Evolutionary conservation across 225 moss, liverwort and hornwort genomes (phyloP), one percentile per base, ranked within the genome.

Genomic region (Climacium dendroides): DNA sequence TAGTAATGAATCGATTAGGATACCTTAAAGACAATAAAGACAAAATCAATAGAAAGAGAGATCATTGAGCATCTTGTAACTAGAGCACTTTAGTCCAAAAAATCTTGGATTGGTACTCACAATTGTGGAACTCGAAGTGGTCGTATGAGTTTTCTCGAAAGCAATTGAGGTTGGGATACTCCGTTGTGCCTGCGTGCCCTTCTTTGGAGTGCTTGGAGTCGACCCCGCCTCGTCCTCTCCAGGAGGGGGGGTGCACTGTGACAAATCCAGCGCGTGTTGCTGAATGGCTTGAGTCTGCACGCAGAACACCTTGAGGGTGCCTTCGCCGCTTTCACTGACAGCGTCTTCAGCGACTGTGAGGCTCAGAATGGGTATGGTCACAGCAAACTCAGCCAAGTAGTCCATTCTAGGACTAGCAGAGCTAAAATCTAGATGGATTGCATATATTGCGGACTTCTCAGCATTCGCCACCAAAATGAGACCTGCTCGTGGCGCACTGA

Each of bases 251-350:
- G 91, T 78, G 83, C 96, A 97, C 75, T 94, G 94, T 47, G 93
- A 93, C 85, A 96, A 87, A 48, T 96, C 95, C 48, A 97, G 91
- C 6, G 95, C 90, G 81, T 97, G 94, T 82, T 95, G 97, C 70
- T 97, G 97, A 87, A 97, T 97, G 47, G 96, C 96, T 90, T 93
- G 95, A 54, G 97, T 97, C 87, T 97, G 96, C 62, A 97, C 94
- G 87, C 97, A 97, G 61, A 94, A 97, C 29, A 97, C 89, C 90
- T 96, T 95, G 29, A 96, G 93, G 34, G 87, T 96, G 54, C 96
- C 96, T 39, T 97, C 97, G 20, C 92, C 88, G 74, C 83, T 94
- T 82, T 95, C 94, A 74, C 67, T 93, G n/a, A 94, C 95, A 59
- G 86, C 88, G 75, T 97, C 95, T 62, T 94, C 92, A 35, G 96